phyloP scores from a whole-genome alignment of 2,329 filamentous ascomycete genomes.

The Sarocladium kiliense region DNA sequence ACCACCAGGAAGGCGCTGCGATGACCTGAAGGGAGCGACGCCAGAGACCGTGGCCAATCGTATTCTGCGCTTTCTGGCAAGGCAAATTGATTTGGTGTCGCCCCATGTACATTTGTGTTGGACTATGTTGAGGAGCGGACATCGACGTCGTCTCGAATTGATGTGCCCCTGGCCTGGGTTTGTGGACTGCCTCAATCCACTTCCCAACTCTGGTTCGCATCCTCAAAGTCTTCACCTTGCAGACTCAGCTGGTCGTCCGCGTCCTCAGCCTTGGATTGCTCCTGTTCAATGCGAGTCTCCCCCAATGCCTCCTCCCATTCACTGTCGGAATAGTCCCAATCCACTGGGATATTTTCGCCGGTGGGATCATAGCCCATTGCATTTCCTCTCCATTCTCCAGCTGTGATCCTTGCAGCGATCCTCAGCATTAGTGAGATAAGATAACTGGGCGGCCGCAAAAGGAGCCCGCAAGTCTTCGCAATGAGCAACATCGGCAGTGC shows the following conservation, averaged over 20 bases:
- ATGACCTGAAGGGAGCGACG: too few relatives aligned
- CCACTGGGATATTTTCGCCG: conserved; percentile 6
- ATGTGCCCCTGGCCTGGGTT: background rate
- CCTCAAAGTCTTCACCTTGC: background rate
- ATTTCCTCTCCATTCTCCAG: conserved; percentile 57
- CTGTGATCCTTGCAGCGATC: conserved; percentile 71
- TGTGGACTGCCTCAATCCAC: background rate
- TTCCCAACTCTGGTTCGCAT: conserved; percentile 1
- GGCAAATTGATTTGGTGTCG: background rate
- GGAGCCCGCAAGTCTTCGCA: conserved; percentile 69
- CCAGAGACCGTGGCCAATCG: background rate
- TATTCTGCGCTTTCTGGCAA: background rate
- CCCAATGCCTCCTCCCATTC: conserved; percentile 23
- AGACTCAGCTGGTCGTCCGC: background rate
- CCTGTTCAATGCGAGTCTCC: conserved; percentile 12
- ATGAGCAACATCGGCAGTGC: conserved; percentile 51
- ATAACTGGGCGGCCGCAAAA: conserved; percentile 75
- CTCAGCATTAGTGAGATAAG: conserved; percentile 74
- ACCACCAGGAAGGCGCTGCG: too few relatives aligned
- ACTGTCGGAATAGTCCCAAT: conserved; percentile 12
- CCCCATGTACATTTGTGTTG: too few relatives aligned
- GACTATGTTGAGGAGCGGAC: too few relatives aligned
- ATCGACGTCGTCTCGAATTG: too few relatives aligned
- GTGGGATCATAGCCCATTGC: conserved; percentile 44
- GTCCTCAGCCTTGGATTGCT: too few relatives aligned